These are phyloP conservation scores for Andrographis paniculata DNA, from an alignment of 305 asterid genomes.

Conservation along the genomic window DNA sequence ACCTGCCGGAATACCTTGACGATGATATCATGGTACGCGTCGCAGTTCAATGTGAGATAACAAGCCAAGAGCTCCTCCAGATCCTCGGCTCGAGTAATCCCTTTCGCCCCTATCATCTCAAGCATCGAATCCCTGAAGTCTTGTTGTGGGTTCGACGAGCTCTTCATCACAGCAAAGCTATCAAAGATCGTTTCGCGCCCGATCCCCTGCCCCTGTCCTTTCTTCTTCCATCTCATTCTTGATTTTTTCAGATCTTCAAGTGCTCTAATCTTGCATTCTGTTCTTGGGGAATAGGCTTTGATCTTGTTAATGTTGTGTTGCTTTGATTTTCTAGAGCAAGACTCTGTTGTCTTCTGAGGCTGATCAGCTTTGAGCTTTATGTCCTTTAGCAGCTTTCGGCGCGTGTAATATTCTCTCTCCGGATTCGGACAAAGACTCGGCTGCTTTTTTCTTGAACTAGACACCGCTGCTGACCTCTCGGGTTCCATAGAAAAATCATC, in stretches of 20 bases:
- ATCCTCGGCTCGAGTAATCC: slow-evolving; percentile 45
- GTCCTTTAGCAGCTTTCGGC: slow-evolving; percentile 14
- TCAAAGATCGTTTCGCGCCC: slow-evolving; percentile 31
- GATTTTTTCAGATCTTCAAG: slow-evolving; percentile 51
- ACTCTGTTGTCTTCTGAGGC: slow-evolving; percentile 20
- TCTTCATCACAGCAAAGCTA: slow-evolving; percentile 71
- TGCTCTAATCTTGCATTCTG: slow-evolving; percentile 57
- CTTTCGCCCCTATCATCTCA: slow-evolving; percentile 65
- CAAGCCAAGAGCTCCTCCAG: slow-evolving; percentile 81
- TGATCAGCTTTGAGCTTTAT: slow-evolving; percentile 19
- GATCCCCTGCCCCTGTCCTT: slow-evolving; percentile 13
- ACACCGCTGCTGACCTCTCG: slow-evolving; percentile 7
- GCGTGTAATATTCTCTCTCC: slow-evolving; percentile 13
- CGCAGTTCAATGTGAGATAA: slow-evolving; percentile 68
- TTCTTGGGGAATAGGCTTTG: slow-evolving; percentile 29
- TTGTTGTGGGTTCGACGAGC: slow-evolving; percentile 49
- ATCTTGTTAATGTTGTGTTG: slow-evolving; percentile 14
- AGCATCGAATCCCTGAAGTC: slow-evolving; percentile 89
- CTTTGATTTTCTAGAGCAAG: slow-evolving; percentile 24
- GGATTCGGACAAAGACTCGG: slow-evolving; percentile 15
- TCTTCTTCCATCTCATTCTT: slow-evolving; percentile 28
- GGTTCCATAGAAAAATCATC: slow-evolving; percentile 26
- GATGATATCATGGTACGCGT: slow-evolving; percentile 63
- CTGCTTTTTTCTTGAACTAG: slow-evolving; percentile 17
- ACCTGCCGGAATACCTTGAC: slow-evolving; percentile 77